A percentile compares a stretch with the other conserved stretches of the same genome.
phyloP scores from a whole-genome alignment of 768 basidiomycete genomes.

The Psilocybe cyanescens region DNA sequence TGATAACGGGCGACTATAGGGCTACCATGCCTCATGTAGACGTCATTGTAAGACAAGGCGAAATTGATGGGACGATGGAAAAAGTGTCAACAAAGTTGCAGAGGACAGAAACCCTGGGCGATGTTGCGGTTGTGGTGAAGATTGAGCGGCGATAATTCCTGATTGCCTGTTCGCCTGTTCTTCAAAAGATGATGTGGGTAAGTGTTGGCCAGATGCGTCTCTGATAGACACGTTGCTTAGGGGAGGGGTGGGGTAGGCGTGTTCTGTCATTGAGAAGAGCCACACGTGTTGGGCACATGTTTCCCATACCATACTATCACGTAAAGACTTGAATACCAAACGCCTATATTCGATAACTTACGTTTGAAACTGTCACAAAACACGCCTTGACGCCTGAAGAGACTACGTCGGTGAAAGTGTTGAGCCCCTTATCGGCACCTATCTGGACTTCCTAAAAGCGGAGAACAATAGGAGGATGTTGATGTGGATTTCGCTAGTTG shows the following conservation, averaged over 20 bases:
- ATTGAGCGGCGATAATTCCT: background rate
- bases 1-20: background rate
- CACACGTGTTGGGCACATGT: background rate
- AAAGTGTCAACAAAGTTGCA: background rate
- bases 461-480: too few relatives aligned
- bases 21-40: constrained; percentile 1
- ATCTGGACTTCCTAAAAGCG: too few relatives aligned
- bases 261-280: background rate
- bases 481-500: too few relatives aligned
- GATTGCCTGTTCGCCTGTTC: background rate
- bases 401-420: too few relatives aligned
- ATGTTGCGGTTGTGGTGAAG: background rate
- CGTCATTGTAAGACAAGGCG: background rate
- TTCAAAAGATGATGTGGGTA: background rate
- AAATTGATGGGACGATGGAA: too few relatives aligned
- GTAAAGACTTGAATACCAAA: constrained; percentile 19
- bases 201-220: too few relatives aligned
- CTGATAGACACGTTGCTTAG: background rate
- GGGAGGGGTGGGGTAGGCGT: background rate
- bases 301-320: constrained; percentile 34
- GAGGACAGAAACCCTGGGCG: too few relatives aligned
- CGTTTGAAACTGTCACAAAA: too few relatives aligned
- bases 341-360: too few relatives aligned
- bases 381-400: too few relatives aligned
- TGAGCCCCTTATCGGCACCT: too few relatives aligned